phyloP scores from a whole-genome alignment of 495 filamentous ascomycete genomes.

The Penicillium simplicissimum region DNA sequence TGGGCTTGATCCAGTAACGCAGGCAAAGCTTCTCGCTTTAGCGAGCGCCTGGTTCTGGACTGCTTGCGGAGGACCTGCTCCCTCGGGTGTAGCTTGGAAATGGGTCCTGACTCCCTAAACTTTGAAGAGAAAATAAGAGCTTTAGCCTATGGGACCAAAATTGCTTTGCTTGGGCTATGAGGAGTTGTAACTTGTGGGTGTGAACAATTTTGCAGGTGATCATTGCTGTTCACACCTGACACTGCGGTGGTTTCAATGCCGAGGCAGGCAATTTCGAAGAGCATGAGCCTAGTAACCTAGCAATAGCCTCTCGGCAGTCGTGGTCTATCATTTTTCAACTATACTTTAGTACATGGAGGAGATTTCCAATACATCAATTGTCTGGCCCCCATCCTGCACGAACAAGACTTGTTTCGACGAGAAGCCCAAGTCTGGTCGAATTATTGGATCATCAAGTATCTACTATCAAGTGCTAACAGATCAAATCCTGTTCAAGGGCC shows the following conservation, averaged over 20 bases:
- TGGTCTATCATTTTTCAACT: neutral
- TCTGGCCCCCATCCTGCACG: neutral
- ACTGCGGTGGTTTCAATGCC: neutral
- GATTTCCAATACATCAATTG: neutral
- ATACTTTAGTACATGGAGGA: neutral
- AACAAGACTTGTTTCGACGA: neutral
- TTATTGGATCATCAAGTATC: neutral
- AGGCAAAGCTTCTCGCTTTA: constrained; percentile 22
- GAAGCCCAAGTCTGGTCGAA: neutral
- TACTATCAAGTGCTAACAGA: neutral
- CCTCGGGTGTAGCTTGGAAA: constrained; percentile 3
- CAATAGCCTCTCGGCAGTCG: neutral
- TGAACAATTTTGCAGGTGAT: neutral
- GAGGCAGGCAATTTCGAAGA: neutral
- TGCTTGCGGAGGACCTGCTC: constrained; percentile 12
- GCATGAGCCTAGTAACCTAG: neutral
- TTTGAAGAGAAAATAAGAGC: neutral
- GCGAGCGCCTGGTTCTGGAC: constrained; percentile 12
- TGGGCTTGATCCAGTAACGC: constrained; percentile 5
- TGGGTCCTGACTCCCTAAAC: no score
- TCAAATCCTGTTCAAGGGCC: neutral
- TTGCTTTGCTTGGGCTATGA: constrained; percentile 7
- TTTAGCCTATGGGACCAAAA: neutral
- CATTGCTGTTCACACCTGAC: neutral
- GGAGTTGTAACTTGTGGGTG: neutral